phyloP scores from a whole-genome alignment of 768 basidiomycete species.

The Tulasnella sp. region DNA sequence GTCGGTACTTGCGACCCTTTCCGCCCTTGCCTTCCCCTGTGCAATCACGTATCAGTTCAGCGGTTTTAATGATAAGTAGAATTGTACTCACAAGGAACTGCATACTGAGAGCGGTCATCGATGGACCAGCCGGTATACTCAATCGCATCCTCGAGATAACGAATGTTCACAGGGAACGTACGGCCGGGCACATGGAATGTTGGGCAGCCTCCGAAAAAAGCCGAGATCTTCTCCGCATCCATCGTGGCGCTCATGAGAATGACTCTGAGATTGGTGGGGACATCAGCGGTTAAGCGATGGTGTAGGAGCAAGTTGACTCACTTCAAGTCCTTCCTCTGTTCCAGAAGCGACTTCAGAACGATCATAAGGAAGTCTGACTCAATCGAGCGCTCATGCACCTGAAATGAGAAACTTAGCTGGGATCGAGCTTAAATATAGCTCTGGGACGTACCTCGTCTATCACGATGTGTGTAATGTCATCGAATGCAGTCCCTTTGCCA shows the following conservation, averaged over 20 bases:
- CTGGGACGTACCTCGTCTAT: conserved; percentile 66
- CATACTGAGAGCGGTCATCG: conserved; percentile 71
- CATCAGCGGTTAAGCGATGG: background rate
- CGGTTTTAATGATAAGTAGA: background rate
- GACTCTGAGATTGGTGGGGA: conserved; percentile 39
- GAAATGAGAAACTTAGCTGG: background rate
- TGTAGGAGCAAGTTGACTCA: conserved; percentile 26
- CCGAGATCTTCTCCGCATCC: conserved; percentile 81
- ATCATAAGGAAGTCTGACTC: conserved; percentile 96
- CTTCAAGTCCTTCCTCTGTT: conserved; percentile 77
- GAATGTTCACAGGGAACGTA: conserved; percentile 82
- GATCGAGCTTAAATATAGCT: background rate
- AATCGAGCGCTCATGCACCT: conserved; percentile 94
- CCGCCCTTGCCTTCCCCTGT: conserved; percentile 3
- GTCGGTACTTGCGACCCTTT: conserved; percentile 36
- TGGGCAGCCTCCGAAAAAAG: conserved; percentile 75
- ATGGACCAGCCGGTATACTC: conserved; percentile 73
- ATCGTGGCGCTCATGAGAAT: conserved; percentile 96
- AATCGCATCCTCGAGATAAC: conserved; percentile 85
- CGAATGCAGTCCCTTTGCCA: conserved; percentile 71
- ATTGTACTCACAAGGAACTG: conserved; percentile 46
- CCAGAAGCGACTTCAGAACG: conserved; percentile 74
- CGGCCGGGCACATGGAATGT: conserved; percentile 83
- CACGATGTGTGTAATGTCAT: conserved; percentile 95
- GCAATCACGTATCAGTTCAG: background rate